These are phyloP conservation scores for Quercus variabilis DNA, from an alignment of 306 rosid genomes.

Conservation along the genomic window DNA sequence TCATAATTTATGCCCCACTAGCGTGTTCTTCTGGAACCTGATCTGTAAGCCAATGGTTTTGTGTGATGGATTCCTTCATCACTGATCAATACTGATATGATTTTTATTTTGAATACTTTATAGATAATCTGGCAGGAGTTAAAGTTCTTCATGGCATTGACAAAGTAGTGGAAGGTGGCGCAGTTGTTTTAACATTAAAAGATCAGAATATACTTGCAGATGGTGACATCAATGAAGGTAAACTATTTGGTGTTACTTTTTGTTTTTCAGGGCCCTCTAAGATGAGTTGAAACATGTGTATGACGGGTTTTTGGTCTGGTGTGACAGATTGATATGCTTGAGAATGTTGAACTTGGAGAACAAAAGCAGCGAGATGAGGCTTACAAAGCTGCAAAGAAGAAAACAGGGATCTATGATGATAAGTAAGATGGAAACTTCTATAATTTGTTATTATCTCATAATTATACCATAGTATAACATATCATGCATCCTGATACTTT, in stretches of 20 bases:
- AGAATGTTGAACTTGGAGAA: conserved; percentile 89
- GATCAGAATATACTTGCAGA: conserved; percentile 85
- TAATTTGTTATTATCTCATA: not conserved
- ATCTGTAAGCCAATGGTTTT: not conserved
- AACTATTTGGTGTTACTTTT: conserved; percentile 11
- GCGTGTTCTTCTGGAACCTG: not conserved
- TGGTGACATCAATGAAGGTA: conserved; percentile 87
- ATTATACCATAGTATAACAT: not conserved
- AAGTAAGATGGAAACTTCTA: conserved; percentile 51
- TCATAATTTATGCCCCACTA: not conserved
- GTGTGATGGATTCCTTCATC: not conserved
- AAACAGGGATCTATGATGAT: conserved; percentile 69
- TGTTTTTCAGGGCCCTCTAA: conserved; percentile 18
- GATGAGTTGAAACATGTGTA: conserved; percentile 28
- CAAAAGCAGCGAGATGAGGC: conserved; percentile 78
- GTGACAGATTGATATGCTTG: conserved; percentile 87
- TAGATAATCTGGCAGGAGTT: conserved; percentile 75
- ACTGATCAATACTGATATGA: not conserved
- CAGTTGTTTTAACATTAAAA: conserved; percentile 87
- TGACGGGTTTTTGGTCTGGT: conserved; percentile 33
- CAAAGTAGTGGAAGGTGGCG: conserved; percentile 90
- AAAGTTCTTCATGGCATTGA: conserved; percentile 96
- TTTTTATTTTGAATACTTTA: conserved; percentile 14
- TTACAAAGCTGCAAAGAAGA: conserved; percentile 86
- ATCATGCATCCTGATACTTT: conserved; percentile 22